Evolutionary conservation across 2,329 filamentous ascomycete species (phyloP).

Genomic region (Rhynchosporium secalis): DNA sequence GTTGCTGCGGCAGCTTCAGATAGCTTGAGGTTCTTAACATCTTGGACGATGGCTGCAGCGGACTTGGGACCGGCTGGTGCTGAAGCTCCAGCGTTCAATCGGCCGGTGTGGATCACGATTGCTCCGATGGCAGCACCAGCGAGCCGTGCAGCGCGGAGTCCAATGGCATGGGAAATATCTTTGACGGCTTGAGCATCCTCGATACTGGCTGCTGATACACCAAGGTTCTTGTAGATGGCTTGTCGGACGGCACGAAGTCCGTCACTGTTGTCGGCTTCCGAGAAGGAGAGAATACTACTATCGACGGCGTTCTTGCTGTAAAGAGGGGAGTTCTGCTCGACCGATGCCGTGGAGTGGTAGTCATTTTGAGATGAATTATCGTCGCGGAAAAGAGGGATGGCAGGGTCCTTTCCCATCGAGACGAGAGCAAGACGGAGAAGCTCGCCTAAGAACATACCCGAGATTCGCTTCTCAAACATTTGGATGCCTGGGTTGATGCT

Average conservation of each 20-base stretch:
- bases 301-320: slow-evolving; percentile 87
- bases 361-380: slow-evolving; percentile 71
- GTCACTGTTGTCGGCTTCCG: slow-evolving; percentile 75
- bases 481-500: slow-evolving; percentile 92
- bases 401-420: slow-evolving; percentile 67
- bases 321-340: slow-evolving; percentile 65
- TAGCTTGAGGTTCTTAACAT: slow-evolving; percentile 35
- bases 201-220: slow-evolving; percentile 71
- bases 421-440: slow-evolving; percentile 79
- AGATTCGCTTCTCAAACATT: slow-evolving; percentile 98
- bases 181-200: slow-evolving; percentile 91
- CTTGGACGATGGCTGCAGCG: slow-evolving; percentile 30
- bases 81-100: slow-evolving; percentile 52
- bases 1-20: slow-evolving; percentile 32
- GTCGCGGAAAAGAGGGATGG: slow-evolving; percentile 73
- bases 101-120: slow-evolving; percentile 77
- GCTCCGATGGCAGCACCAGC: slow-evolving; percentile 86
- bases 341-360: slow-evolving; percentile 66
- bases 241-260: slow-evolving; percentile 74
- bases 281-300: slow-evolving; percentile 84
- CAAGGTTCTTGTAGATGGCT: slow-evolving; percentile 73
- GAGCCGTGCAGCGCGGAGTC: slow-evolving; percentile 82
- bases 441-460: slow-evolving; percentile 97
- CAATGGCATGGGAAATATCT: slow-evolving; percentile 77
- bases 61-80: slow-evolving; percentile 29